Base-by-base conservation (phyloP, 345 rosid species). In the Hibiscus mutabilis region DNA sequence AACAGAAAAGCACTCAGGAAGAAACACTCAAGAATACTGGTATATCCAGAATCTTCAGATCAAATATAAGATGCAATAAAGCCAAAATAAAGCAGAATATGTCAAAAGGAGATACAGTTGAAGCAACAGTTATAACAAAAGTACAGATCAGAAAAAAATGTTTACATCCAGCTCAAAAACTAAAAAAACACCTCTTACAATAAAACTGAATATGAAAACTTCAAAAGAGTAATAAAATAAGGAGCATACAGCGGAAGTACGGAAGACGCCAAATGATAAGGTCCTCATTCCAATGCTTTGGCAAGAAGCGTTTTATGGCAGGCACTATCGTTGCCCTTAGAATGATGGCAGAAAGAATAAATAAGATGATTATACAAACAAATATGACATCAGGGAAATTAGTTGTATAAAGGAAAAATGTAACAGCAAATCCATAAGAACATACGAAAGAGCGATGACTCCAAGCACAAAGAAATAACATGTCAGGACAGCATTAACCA, bases 391-490 rank as follows among this genome's bases (percentile, higher is more conserved):
- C 22, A 58, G 21, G 29, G 16, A 44, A 44, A 58, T 1, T 14
- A 22, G n/a, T 42, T 42, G 14, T 21, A 64, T 12, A 7, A 18
- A 25, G 33, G 60, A 7, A 0, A 21, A 62, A 18, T 13, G 31
- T 5, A 47, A 21, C 51, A 65, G n/a, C 14, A 63, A 80, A 73
- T 29, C 52, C 61, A 64, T 57, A 68, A 0, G 75, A 72, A 92
- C 99, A 70, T 89, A 92, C 96, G 97, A 92, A 77, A 95, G 99
- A 40, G 99, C 98, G 2, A 95, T 70, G 73, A 89, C 87, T 65
- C 99, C 99, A 58, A 92, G 98, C 53, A 90, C 89, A 53, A 95
- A 90, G 87, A 95, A 95, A 85, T 95, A 95, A 83, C 84, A 84
- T 24, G 99, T 95, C 67, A 95, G 74, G 46, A 92, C 99, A 73